Base-by-base conservation (phyloP, 2,329 filamentous ascomycete genomes). In the Parafenestella ontariensis region DNA sequence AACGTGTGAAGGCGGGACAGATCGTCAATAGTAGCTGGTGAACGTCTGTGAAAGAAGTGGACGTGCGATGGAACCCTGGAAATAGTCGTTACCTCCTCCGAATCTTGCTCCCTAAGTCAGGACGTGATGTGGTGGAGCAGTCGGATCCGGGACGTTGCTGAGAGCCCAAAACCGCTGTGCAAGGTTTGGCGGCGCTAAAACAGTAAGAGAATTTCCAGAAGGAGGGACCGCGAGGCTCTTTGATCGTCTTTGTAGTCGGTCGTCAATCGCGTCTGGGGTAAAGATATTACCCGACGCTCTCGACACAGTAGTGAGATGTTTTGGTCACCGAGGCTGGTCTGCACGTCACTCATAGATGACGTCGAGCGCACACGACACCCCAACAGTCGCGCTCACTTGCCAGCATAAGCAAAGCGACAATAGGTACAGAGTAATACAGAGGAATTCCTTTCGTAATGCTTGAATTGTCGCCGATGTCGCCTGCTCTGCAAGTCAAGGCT, bases 401-500 rank as follows among this genome's bases (percentile, higher is more conserved):
- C 44, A 58, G 58, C 51, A 48, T 50, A 23, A 46, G 58, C 47
- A 39, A 58, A 53, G 54, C 51, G 31, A 36, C 41, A 36, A 11
- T 26, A 26, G n/a, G n/a, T 20, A 21, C 7, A 28, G 41, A 29
- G 26, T 18, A 18, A 8, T 17, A 59, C 46, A 48, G 40, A 45
- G 36, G 43, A 40, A 36, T 43, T 58, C 39, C 39, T 45, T 34
- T 33, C 15, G n/a, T 34, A n/a, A 20, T 20, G 26, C 26, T 28
- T 4, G 5, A n/a, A 17, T 29, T 20, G 21, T 41, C 49, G 41
- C 42, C 39, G 39, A 47, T 33, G 17, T 34, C 23, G 51, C 52
- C 56, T 54, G 49, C 57, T 51, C 37, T 43, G 53, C 59, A 54
- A 24, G 39, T 44, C 48, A 49, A 61, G 52, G 52, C 52, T 52